These are phyloP conservation scores for Mycena albidolilacea DNA, from an alignment of 768 basidiomycete species.

Conservation along the genomic window DNA sequence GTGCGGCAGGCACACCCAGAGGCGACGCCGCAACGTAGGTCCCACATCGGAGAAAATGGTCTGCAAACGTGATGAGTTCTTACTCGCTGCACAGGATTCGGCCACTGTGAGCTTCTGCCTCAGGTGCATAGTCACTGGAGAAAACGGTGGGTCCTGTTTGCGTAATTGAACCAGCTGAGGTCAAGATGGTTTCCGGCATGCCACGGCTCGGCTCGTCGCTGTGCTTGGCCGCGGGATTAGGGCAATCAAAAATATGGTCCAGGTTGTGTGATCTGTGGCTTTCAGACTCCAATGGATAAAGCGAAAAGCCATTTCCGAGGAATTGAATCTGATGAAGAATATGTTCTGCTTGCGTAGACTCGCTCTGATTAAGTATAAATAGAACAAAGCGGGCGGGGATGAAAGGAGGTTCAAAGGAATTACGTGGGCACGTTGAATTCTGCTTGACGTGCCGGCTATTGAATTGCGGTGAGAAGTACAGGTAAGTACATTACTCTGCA, in stretches of 20 bases:
- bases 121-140: neutral
- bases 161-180: neutral
- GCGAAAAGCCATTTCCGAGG: too few relatives aligned
- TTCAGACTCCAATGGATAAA: too few relatives aligned
- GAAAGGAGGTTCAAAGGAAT: neutral
- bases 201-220: too few relatives aligned
- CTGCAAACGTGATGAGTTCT: neutral
- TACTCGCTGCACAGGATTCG: neutral
- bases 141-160: neutral
- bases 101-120: neutral
- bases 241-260: too few relatives aligned
- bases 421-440: neutral
- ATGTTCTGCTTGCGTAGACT: too few relatives aligned
- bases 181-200: too few relatives aligned
- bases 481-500: too few relatives aligned
- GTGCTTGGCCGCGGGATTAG: too few relatives aligned
- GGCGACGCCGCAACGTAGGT: neutral
- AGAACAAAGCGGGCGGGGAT: neutral
- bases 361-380: neutral
- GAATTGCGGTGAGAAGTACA: too few relatives aligned
- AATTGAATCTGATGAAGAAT: too few relatives aligned
- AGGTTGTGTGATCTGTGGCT: too few relatives aligned
- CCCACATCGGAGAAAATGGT: neutral
- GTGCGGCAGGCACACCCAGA: neutral
- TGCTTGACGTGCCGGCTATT: too few relatives aligned